These are phyloP conservation scores for Bjerkandera adusta DNA, from an alignment of 1,284 basidiomycete genomes.

Conservation along the genomic window DNA sequence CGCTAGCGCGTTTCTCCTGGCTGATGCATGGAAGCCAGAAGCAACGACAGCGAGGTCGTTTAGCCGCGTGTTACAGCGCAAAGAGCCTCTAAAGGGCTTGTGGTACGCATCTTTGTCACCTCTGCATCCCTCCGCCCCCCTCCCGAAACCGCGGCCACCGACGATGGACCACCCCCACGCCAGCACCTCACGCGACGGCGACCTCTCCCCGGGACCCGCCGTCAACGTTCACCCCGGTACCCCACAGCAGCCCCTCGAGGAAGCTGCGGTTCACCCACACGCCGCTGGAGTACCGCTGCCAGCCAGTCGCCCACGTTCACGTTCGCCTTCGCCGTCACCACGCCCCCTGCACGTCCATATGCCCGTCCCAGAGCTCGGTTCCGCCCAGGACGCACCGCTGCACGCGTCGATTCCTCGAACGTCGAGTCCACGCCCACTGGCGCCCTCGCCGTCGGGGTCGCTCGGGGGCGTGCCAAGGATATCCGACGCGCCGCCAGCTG, in stretches of 20 bases:
- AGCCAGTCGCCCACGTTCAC: neutral
- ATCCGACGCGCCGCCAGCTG: too few relatives aligned
- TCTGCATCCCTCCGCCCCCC: neutral
- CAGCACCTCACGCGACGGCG: too few relatives aligned
- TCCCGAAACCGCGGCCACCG: neutral
- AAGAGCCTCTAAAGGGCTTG: too few relatives aligned
- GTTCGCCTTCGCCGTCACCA: neutral
- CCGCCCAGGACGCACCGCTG: neutral
- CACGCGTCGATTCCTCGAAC: neutral
- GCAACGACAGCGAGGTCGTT: too few relatives aligned
- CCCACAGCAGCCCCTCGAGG: neutral
- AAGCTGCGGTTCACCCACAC: neutral
- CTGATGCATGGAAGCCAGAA: too few relatives aligned
- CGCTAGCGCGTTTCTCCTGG: too few relatives aligned
- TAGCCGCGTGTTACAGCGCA: too few relatives aligned
- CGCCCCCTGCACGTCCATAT: neutral
- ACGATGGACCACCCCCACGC: neutral
- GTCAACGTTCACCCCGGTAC: slow-evolving; percentile 2
- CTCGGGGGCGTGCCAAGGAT: too few relatives aligned
- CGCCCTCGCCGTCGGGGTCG: too few relatives aligned
- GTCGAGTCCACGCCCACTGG: too few relatives aligned
- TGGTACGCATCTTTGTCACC: neutral
- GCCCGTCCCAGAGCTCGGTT: neutral
- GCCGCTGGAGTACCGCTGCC: neutral
- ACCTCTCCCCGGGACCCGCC: neutral